Evolutionary conservation across 805 yeast genomes (phyloP), one percentile per base, ranked within the genome.

Genomic region (Ogataea henricii): DNA sequence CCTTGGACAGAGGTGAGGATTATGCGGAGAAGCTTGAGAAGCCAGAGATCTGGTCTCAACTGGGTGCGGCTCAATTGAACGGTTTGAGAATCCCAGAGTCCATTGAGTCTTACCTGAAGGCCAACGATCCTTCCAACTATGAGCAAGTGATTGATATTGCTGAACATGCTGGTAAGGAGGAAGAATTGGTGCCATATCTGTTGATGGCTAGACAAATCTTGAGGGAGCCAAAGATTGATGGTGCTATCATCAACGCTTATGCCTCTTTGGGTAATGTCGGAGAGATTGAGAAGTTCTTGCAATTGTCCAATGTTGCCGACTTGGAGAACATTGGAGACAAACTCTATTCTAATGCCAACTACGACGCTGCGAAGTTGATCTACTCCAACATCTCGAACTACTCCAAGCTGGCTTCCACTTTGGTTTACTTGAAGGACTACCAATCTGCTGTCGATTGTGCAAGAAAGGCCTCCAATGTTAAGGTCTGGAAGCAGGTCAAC

Each of bases 401-500:
- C 78, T 86, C 97, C 41, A 94, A 91, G 69, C 80, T 94, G 59
- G 98, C 99, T 13, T 87, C 96, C n/a, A 92, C 98, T 25, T 80
- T 91, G 64, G 99, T 94, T 29, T 90, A 84, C 73, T 75, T 94
- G 62, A 83, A 82, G 46, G 97, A 94, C 66, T 91, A 89, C 69
- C 97, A 94, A 72, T 83, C 89, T 47, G 99, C 99, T 43, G 99
- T 94, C 53, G 98, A 94, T 65, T 90, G 97, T 70, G 99, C 99
- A 18, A 87, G 99, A 76, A 94, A 92, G 72, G 98, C 99, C 2
- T 87, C 96, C 29, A 90, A 89, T 69, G 81, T 86, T 51, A 79
- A 78, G 63, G 99, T 94, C 34, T 94, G 99, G 99, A 94, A 90
- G 71, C 95, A 91, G 71, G 99, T 94, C 43, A 89, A 90, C 71